Percentiles rank a stretch among this genome's conserved stretches.
These are phyloP conservation scores for Anthracocystis panici-leucophaei DNA, from an alignment of 1,284 basidiomycete genomes.

Conservation along the genomic window DNA sequence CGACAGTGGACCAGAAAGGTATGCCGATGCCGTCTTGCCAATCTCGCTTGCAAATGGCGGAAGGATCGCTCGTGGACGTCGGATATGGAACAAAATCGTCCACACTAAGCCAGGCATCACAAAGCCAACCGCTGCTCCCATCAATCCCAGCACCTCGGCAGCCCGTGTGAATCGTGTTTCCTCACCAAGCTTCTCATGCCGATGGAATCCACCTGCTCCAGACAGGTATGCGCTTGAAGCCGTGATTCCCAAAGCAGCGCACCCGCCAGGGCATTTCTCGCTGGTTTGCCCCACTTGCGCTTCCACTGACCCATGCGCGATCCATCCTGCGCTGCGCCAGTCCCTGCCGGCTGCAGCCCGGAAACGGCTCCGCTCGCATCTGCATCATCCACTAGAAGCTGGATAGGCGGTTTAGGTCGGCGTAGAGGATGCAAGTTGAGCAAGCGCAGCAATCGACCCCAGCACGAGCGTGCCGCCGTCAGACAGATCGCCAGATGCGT, in stretches of 20 bases:
- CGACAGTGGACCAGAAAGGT: conserved; percentile 48
- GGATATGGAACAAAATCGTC: conserved; percentile 64
- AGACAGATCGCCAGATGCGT: conserved; percentile 64
- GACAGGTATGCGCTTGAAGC: conserved; percentile 61
- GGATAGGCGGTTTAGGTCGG: conserved; percentile 22
- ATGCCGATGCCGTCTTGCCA: conserved; percentile 47
- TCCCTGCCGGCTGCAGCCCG: background rate
- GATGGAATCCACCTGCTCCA: conserved; percentile 62
- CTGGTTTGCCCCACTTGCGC: conserved; percentile 57
- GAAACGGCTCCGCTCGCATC: background rate
- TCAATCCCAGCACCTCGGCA: conserved; percentile 58
- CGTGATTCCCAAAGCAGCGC: conserved; percentile 60
- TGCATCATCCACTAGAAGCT: conserved; percentile 21
- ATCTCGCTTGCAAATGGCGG: conserved; percentile 53
- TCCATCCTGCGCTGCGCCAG: conserved; percentile 7
- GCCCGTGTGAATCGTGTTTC: conserved; percentile 63
- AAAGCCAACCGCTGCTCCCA: conserved; percentile 64
- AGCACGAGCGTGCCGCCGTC: conserved; percentile 62
- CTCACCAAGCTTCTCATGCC: conserved; percentile 58
- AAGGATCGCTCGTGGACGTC: conserved; percentile 63
- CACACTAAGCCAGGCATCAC: conserved; percentile 66
- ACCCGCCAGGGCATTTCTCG: conserved; percentile 58
- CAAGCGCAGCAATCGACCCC: conserved; percentile 59
- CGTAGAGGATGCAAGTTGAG: conserved; percentile 59
- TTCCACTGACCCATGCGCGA: conserved; percentile 29